phyloP scores from a whole-genome alignment of 176 grass and related monocot species.

The Eleusine coracana region DNA sequence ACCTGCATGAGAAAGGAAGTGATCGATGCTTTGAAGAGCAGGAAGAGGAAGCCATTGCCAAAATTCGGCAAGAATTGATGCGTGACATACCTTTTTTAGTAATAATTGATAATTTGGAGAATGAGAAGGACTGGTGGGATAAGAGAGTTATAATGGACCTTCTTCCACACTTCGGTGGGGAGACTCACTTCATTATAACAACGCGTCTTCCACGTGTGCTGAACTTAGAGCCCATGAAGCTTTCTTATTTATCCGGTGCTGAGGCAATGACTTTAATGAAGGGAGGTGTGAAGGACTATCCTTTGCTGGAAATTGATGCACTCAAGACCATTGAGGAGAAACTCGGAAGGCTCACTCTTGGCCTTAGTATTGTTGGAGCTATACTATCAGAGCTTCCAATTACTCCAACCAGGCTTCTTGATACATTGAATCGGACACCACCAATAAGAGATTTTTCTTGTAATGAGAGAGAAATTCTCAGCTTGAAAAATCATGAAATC shows the following conservation, averaged over 20 bases:
- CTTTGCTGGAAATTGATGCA: constrained; percentile 81
- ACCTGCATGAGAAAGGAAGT: constrained; percentile 75
- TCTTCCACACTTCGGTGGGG: constrained; percentile 79
- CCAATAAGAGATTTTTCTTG: constrained; percentile 68
- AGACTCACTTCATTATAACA: constrained; percentile 95
- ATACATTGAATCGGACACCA: constrained; percentile 87
- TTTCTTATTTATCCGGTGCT: constrained; percentile 88
- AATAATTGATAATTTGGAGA: constrained; percentile 96
- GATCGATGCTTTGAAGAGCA: constrained; percentile 93
- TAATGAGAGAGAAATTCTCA: constrained; percentile 63
- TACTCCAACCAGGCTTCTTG: constrained; percentile 83
- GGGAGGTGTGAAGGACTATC: constrained; percentile 76
- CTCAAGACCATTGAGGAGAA: constrained; percentile 90
- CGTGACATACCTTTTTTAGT: constrained; percentile 87
- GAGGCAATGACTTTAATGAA: constrained; percentile 95
- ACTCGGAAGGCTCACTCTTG: constrained; percentile 82
- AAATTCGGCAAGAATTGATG: constrained; percentile 81
- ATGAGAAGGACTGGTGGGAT: constrained; percentile 98
- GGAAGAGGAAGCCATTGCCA: constrained; percentile 87
- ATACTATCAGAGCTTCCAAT: constrained; percentile 97
- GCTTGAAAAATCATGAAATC: constrained; percentile 66
- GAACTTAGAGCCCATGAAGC: constrained; percentile 94
- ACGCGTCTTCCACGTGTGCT: constrained; percentile 74
- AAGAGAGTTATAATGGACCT: constrained; percentile 73
- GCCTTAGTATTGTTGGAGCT: constrained; percentile 77